Evolutionary conservation across 2,329 filamentous ascomycete genomes (phyloP), one percentile per base, ranked within the genome.

Genomic region (Pseudofabraea citricarpa): DNA sequence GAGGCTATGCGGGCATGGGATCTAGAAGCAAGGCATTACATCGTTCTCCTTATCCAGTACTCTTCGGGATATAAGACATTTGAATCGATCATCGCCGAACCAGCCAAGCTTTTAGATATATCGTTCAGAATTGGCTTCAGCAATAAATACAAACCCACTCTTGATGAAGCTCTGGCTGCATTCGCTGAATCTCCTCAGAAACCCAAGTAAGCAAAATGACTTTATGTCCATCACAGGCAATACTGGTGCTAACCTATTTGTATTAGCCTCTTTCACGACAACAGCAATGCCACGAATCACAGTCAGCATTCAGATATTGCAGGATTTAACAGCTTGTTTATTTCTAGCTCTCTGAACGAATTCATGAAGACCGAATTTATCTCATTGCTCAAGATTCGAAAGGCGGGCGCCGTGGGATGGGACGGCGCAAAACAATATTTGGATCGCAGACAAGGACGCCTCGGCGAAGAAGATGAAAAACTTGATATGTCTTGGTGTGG

Each of bases 1-100:
- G 86, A 90, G 56, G 82, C 81, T 1, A 76, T 88, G 63, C 74
- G 84, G 56, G 86, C 89, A 2, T 95, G 90, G 90, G 75, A 83
- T 47, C 61, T 95, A 9, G 64, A 75, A 12, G 64, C 71, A 0
- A 64, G 71, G 0, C 83, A 90, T 24, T 90, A 91, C 56, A 62
- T 95, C 29, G 75, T 91, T 4, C 69, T 94, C 4, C 68, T 95
- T 18, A 74, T 93, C 33, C 75, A 75, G 26, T 85, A 85, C 51
- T 65, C 71, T 0, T 61, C 64, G n/a, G 72, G 69, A 0, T 95
- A 94, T 61, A 72, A 70, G 23, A 66, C 68, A 3, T 66, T 85
- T 38, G 73, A 83, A 13, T 59, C 75, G 0, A 60, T 86, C 8
- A 58, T 77, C 12, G 57, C 62, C 0, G 61, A 67, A 42, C 58